Percentiles rank a stretch among this genome's conserved stretches.
Evolutionary conservation across 768 basidiomycete genomes (phyloP).

Genomic region (Gyrodon lividus): DNA sequence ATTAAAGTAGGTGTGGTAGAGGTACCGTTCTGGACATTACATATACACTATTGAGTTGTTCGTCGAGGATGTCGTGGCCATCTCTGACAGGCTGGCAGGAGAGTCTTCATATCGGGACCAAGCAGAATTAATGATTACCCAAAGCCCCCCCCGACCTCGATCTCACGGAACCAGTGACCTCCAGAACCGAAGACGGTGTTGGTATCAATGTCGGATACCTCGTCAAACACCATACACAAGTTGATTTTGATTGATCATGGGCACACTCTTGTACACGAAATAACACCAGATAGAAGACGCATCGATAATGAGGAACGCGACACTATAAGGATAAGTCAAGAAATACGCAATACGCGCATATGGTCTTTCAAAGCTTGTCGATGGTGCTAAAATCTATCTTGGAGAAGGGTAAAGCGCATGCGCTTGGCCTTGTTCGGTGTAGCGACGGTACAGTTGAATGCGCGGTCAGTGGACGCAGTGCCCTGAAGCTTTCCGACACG

Average conservation of each 20-base stretch:
- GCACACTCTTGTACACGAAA: slow-evolving; percentile 53
- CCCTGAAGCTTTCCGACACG: slow-evolving; percentile 59
- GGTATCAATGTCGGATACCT: slow-evolving; percentile 62
- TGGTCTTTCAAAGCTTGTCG: slow-evolving; percentile 61
- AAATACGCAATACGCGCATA: slow-evolving; percentile 53
- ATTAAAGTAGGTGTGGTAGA: slow-evolving; percentile 87
- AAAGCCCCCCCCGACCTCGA: slow-evolving; percentile 80
- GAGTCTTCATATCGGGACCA: background rate
- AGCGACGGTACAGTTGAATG: slow-evolving; percentile 48
- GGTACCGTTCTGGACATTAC: slow-evolving; percentile 67
- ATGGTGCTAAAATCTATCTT: slow-evolving; percentile 29
- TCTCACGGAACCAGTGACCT: slow-evolving; percentile 67
- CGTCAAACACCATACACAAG: slow-evolving; percentile 70
- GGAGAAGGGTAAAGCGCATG: slow-evolving; percentile 34
- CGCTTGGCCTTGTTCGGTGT: slow-evolving; percentile 23
- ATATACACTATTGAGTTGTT: too few relatives aligned
- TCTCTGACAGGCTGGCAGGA: slow-evolving; percentile 52
- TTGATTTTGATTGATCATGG: slow-evolving; percentile 46
- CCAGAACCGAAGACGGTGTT: slow-evolving; percentile 51
- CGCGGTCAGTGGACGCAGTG: slow-evolving; percentile 55
- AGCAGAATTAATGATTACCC: slow-evolving; percentile 46
- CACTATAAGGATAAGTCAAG: slow-evolving; percentile 53
- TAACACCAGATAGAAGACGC: slow-evolving; percentile 57
- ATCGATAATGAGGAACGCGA: slow-evolving; percentile 52
- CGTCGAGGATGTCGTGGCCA: slow-evolving; percentile 68